These are phyloP conservation scores for Trichoderma harzianum DNA, from an alignment of 2,329 filamentous ascomycete genomes.

Conservation along the genomic window DNA sequence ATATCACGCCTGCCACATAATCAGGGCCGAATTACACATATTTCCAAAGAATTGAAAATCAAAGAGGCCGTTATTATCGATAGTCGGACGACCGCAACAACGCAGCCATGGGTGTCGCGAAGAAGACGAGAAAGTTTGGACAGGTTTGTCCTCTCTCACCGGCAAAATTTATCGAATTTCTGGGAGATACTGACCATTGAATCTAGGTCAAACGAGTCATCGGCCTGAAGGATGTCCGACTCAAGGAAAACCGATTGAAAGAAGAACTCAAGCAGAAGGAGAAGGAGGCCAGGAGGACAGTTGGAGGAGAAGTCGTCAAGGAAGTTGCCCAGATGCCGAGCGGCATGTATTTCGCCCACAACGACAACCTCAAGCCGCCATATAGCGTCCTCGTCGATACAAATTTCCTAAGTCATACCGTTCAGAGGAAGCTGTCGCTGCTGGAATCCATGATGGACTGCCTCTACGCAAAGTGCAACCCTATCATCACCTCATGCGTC, in stretches of 20 bases:
- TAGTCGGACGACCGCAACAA: neutral
- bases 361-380: constrained; percentile 75
- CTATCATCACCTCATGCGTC: constrained; percentile 75
- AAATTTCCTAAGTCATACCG: constrained; percentile 87
- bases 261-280: constrained; percentile 56
- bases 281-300: constrained; percentile 55
- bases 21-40: neutral
- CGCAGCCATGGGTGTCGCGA: constrained; percentile 73
- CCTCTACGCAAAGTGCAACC: constrained; percentile 85
- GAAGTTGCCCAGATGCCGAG: constrained; percentile 81
- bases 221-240: constrained; percentile 71
- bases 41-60: too few relatives aligned
- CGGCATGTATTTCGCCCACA: constrained; percentile 84
- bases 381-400: constrained; percentile 67
- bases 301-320: constrained; percentile 61
- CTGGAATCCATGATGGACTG: constrained; percentile 90
- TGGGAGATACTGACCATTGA: neutral
- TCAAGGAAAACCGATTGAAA: constrained; percentile 76
- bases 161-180: constrained; percentile 29
- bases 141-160: constrained; percentile 42
- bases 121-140: constrained; percentile 90
- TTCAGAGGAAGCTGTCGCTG: constrained; percentile 85
- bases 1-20: neutral
- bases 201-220: constrained; percentile 76
- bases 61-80: constrained; percentile 1